phyloP scores from a whole-genome alignment of 768 basidiomycete genomes.

The Coprinopsis sp. region DNA sequence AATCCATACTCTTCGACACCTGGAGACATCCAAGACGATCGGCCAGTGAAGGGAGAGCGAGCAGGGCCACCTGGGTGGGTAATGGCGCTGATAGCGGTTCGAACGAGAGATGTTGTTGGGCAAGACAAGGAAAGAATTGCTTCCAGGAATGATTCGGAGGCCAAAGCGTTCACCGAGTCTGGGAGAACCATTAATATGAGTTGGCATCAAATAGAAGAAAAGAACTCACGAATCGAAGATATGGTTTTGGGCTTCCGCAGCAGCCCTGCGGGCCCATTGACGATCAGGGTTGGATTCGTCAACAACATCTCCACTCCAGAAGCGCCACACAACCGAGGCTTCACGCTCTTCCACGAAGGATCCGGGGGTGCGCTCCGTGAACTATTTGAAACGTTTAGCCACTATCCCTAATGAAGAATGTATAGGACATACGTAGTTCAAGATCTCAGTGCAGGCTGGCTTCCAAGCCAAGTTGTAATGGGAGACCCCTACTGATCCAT shows the following conservation, averaged over 20 bases:
- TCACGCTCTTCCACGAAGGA: constrained; percentile 82
- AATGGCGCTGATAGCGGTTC: constrained; percentile 79
- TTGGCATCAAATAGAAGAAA: neutral
- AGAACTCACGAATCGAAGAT: constrained; percentile 68
- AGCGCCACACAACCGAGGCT: constrained; percentile 81
- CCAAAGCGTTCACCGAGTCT: constrained; percentile 81
- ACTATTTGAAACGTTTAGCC: constrained; percentile 38
- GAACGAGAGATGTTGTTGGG: constrained; percentile 81
- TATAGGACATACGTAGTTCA: constrained; percentile 66
- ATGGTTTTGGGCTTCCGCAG: constrained; percentile 89
- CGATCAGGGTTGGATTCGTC: constrained; percentile 47
- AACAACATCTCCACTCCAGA: constrained; percentile 59
- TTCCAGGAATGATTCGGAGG: constrained; percentile 76
- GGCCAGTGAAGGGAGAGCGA: constrained; percentile 30
- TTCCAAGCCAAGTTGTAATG: constrained; percentile 83
- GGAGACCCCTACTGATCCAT: constrained; percentile 80
- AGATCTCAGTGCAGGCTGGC: constrained; percentile 70
- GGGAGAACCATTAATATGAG: neutral
- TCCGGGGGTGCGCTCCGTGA: constrained; percentile 83
- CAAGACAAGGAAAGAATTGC: constrained; percentile 75
- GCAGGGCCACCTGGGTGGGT: constrained; percentile 59
- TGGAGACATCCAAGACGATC: constrained; percentile 13
- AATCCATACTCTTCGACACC: constrained; percentile 7
- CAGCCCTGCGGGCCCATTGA: constrained; percentile 81
- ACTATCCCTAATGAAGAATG: neutral